Evolutionary conservation across 1,284 basidiomycete species (phyloP), one percentile per base, ranked within the genome.

Genomic region (Porogramme epimiltina): DNA sequence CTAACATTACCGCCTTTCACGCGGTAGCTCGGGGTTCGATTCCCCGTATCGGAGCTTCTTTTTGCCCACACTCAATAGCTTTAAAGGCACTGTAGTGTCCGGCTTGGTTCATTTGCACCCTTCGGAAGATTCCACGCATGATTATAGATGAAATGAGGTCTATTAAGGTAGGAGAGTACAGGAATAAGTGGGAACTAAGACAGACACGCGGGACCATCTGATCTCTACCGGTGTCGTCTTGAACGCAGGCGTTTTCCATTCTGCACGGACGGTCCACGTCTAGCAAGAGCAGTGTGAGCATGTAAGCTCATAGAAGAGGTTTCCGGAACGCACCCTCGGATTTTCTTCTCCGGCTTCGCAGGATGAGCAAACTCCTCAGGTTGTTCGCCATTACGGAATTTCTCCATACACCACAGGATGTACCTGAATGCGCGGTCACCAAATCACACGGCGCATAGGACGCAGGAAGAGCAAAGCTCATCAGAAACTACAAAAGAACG

Each of bases 341-440:
- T 78, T 56, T 80, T 88, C 73, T 90, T 92, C 72, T 81, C 87
- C 15, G 84, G 80, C 61, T 70, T 80, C 10, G 78, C 66, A 45
- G 84, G 81, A 58, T 88, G 80, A 4, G 83, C 85, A 66, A 90
- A 89, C 13, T 78, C 73, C 19, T 71, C 62, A 2, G 87, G 74
- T 1, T 81, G 70, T 34, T 75, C 60, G 1, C 81, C 84, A 52
- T 77, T 75, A 33, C 88, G 77, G 67, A 79, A 93, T 63, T 89
- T 91, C 63, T 89, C 83, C 80, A 91, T 84, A 58, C 85, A 84
- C 90, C 90, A 92, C 16, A 93, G 70, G 54, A 91, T 81, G 62
- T 91, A 92, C 62, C 89, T 91, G 56, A 31, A 3, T n/a, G n/a
- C n/a, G n/a, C n/a, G n/a, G n/a, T n/a, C n/a, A 39, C 19, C 43